Conservation (phyloP, 2,329 filamentous ascomycete species). For the Neonectria neomacrospora region DNA sequence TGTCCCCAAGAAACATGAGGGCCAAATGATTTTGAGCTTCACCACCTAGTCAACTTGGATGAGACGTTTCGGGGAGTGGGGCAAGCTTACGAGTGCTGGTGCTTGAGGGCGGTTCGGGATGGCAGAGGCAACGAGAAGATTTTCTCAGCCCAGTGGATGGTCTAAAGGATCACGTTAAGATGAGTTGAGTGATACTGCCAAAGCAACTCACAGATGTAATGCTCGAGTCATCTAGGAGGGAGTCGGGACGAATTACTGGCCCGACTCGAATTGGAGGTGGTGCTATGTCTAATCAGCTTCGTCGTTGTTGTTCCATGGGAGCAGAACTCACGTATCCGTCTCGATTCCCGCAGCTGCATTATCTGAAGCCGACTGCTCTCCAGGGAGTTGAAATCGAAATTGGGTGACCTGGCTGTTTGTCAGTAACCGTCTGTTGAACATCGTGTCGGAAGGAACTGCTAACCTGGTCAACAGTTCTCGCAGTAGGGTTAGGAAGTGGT, state of each 20-base stretch:
- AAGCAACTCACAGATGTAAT: slow-evolving; percentile 30
- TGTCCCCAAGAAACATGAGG: slow-evolving; percentile 57
- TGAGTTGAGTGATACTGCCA: not conserved
- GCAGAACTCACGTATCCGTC: slow-evolving; percentile 60
- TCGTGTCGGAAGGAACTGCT: slow-evolving; percentile 20
- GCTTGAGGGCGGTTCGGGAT: slow-evolving; percentile 61
- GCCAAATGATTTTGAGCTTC: slow-evolving; percentile 59
- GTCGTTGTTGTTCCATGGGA: not conserved
- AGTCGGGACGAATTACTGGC: slow-evolving; percentile 48
- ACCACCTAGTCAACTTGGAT: slow-evolving; percentile 18
- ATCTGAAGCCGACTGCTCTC: slow-evolving; percentile 61
- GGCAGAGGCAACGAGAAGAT: slow-evolving; percentile 68
- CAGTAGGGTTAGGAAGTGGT: slow-evolving; percentile 62
- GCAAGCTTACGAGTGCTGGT: slow-evolving; percentile 48
- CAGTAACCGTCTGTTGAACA: slow-evolving; percentile 20
- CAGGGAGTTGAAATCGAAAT: slow-evolving; percentile 66
- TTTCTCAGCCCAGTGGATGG: slow-evolving; percentile 69
- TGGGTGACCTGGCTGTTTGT: slow-evolving; percentile 51
- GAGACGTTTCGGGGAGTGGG: not conserved
- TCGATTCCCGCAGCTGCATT: slow-evolving; percentile 62
- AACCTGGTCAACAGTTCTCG: slow-evolving; percentile 64
- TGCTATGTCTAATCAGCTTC: slow-evolving; percentile 40
- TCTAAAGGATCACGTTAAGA: slow-evolving; percentile 48
- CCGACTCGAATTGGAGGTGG: slow-evolving; percentile 51
- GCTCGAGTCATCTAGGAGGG: slow-evolving; percentile 44